phyloP scores from a whole-genome alignment of 192 early-diverging fungal species.

The Radiomyces spectabilis region DNA sequence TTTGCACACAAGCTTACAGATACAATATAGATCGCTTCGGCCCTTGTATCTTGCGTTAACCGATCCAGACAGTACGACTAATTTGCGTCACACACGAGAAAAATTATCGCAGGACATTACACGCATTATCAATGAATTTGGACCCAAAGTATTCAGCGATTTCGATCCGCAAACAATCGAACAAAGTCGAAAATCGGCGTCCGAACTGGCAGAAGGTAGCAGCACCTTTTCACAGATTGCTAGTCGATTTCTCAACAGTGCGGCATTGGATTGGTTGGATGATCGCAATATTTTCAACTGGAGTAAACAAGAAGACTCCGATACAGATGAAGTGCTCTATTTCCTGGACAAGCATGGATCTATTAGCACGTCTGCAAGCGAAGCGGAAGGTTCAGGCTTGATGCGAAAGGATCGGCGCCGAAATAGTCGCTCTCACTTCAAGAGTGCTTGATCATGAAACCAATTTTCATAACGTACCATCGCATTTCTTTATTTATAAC shows the following conservation, averaged over 20 bases:
- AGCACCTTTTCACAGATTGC: slow-evolving; percentile 25
- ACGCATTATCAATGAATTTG: slow-evolving; percentile 77
- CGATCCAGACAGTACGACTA: slow-evolving; percentile 46
- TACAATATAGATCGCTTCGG: slow-evolving; percentile 65
- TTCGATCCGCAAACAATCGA: slow-evolving; percentile 40
- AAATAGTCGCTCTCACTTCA: too few species aligned
- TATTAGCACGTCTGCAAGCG: slow-evolving; percentile 2
- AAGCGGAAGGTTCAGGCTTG: too few species aligned
- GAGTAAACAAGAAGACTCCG: slow-evolving; percentile 39
- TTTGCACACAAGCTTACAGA: background rate
- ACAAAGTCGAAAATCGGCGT: background rate
- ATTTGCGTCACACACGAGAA: slow-evolving; percentile 60
- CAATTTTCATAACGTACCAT: too few species aligned
- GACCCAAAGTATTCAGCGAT: slow-evolving; percentile 69
- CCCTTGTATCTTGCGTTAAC: slow-evolving; percentile 75
- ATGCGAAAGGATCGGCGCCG: too few species aligned
- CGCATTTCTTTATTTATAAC: too few species aligned
- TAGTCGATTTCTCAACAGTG: slow-evolving; percentile 23
- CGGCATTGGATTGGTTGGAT: slow-evolving; percentile 40
- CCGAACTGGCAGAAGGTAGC: slow-evolving; percentile 2
- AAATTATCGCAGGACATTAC: slow-evolving; percentile 73
- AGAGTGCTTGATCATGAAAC: too few species aligned
- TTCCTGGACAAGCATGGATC: slow-evolving; percentile 43
- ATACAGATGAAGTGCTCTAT: slow-evolving; percentile 45
- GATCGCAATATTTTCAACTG: slow-evolving; percentile 51